These are phyloP conservation scores for Trypanosomatidae sp. DNA, from an alignment of 208 protist species.

Conservation along the genomic window DNA sequence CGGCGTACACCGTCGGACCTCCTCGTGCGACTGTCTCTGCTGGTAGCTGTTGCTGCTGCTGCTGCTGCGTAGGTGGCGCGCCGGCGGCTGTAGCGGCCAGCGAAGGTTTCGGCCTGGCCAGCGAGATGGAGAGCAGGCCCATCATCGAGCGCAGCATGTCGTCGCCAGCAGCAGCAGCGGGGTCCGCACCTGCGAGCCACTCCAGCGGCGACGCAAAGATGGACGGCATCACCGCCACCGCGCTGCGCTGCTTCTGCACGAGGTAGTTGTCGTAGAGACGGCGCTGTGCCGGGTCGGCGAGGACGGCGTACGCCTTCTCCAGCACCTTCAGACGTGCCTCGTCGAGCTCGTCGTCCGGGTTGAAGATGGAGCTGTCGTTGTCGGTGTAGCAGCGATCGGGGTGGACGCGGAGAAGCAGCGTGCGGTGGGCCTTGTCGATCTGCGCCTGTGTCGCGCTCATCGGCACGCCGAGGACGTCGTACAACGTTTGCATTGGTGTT, in stretches of 20 bases:
- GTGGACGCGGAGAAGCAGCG: constrained; percentile 18
- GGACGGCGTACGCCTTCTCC: constrained; percentile 7
- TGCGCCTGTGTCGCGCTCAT: constrained; percentile 17
- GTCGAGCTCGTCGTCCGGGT: constrained; percentile 7
- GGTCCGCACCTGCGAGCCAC: no score
- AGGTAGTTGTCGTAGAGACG: constrained; percentile 20
- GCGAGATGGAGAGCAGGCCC: no score
- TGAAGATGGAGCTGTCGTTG: constrained; percentile 32
- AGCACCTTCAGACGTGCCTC: constrained; percentile 5
- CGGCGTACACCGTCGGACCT: no score
- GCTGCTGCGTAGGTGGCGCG: no score
- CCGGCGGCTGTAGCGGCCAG: no score
- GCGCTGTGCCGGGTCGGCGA: constrained; percentile 17
- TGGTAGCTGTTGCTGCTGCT: no score
- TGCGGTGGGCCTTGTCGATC: constrained; percentile 16
- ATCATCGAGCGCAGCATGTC: no score
- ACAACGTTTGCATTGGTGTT: constrained; percentile 31
- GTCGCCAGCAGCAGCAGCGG: no score
- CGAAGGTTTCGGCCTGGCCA: no score
- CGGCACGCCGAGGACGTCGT: constrained; percentile 30
- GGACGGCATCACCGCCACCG: no score
- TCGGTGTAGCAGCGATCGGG: constrained; percentile 26
- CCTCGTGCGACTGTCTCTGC: no score
- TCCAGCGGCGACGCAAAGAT: no score
- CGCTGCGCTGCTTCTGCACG: not conserved